Percentiles rank a stretch among this genome's conserved stretches.
Conservation (phyloP, 1,284 basidiomycete species). For the Singerocomus inundabilis region DNA sequence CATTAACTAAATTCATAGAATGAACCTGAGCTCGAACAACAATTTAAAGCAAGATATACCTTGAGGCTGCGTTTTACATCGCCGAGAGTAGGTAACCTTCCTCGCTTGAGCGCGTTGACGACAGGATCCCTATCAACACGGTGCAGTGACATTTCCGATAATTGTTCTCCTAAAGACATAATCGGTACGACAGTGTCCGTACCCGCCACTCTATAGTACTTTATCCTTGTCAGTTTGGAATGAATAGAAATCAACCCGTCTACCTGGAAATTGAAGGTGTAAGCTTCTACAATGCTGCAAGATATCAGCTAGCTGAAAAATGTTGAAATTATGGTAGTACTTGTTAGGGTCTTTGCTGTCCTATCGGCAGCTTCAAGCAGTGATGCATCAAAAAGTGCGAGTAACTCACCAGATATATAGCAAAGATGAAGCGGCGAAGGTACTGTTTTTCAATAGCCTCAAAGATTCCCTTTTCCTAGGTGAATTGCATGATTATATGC, state of each 20-base stretch:
- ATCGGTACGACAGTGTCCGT: conserved; percentile 56
- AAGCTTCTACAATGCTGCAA: conserved; percentile 74
- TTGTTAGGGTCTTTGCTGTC: conserved; percentile 78
- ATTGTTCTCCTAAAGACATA: conserved; percentile 62
- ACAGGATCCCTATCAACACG: conserved; percentile 49
- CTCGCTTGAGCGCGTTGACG: conserved; percentile 50
- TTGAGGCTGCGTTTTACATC: conserved; percentile 76
- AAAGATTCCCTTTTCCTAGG: conserved; percentile 76
- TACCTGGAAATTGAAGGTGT: conserved; percentile 79
- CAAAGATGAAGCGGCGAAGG: conserved; percentile 77
- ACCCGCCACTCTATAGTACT: conserved; percentile 65
- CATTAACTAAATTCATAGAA: conserved; percentile 44
- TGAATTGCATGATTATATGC: conserved; percentile 10
- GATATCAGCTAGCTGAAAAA: conserved; percentile 13
- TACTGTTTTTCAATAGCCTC: conserved; percentile 76
- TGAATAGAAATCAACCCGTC: conserved; percentile 2
- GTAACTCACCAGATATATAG: conserved; percentile 67
- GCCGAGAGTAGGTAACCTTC: conserved; percentile 61
- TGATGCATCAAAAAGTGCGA: neutral
- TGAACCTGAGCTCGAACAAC: conserved; percentile 2
- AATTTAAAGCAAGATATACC: conserved; percentile 34
- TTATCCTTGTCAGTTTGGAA: conserved; percentile 5
- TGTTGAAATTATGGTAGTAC: conserved; percentile 39
- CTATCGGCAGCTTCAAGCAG: conserved; percentile 36
- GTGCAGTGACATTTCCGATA: conserved; percentile 50